A percentile compares a stretch with the other conserved stretches of the same genome.
Evolutionary conservation across 495 filamentous ascomycete species (phyloP).

Genomic region (Penicillium odoratum): DNA sequence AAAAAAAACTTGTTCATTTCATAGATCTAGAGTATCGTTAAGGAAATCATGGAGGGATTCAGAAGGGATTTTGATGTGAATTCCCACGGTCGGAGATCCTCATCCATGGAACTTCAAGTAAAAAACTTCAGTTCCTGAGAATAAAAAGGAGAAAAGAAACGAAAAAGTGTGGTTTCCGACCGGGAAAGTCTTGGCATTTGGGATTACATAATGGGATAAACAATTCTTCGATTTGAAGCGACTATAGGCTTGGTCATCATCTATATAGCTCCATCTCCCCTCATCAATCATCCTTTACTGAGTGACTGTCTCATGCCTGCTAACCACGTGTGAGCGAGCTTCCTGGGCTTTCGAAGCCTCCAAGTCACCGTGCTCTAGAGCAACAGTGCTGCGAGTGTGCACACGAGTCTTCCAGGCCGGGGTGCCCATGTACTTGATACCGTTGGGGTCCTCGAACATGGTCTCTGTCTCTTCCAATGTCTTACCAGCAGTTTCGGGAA

Average conservation of each 20-base stretch:
- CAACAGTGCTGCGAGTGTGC: constrained; percentile 24
- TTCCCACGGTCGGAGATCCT: neutral
- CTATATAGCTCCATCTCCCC: neutral
- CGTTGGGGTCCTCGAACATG: constrained; percentile 64
- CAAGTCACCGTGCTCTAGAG: constrained; percentile 22
- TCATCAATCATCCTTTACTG: neutral
- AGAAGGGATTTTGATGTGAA: neutral
- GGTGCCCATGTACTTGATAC: constrained; percentile 62
- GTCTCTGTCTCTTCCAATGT: constrained; percentile 71
- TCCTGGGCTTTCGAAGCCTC: constrained; percentile 9
- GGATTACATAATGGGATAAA: neutral
- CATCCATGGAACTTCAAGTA: neutral
- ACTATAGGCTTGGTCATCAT: too few relatives aligned
- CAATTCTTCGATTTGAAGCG: too few relatives aligned
- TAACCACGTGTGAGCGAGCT: neutral
- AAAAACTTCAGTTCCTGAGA: constrained; percentile 1
- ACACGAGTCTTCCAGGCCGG: constrained; percentile 66
- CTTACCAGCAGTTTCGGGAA: constrained; percentile 78
- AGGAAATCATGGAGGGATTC: neutral
- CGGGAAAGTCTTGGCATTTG: neutral
- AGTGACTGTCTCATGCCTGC: neutral
- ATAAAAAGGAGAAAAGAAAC: neutral
- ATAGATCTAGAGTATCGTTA: neutral
- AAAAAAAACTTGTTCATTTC: neutral
- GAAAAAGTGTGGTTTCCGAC: neutral